Evolutionary conservation across 257 asterid genomes (phyloP), one percentile per base, ranked within the genome.

Genomic region (Solanum sejunctum): DNA sequence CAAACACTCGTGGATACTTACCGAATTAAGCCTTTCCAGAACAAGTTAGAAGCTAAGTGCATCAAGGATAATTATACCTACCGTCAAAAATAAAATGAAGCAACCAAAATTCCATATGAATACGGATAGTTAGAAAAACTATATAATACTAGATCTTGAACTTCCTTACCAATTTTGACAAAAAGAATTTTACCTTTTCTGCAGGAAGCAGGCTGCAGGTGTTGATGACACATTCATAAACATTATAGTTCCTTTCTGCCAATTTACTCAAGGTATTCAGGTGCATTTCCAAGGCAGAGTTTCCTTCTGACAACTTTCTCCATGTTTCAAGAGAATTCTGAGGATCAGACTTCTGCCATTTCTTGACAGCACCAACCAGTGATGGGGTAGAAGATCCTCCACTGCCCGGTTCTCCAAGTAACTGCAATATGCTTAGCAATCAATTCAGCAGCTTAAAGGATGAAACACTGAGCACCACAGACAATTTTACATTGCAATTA

Each of bases 371-470:
- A 81, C 99, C 98, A 84, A 97, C 98, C 99, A 97, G 92, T 45
- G 99, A 97, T 6, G 98, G 97, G 2, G 99, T 97, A 60, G 98
- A 97, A 86, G 99, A 97, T 87, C 99, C 99, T 84, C 99, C 99
- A 70, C 89, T 80, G 91, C 99, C 99, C 51, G 98, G 99, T 90
- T 97, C 99, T 89, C 99, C 99, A 83, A 97, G 95, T 88, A 94
- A 84, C 99, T 97, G 91, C 92, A 91, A 55, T 39, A 79, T 79
- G 80, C 86, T 82, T 86, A 83, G 83, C 72, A 39, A 58, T 45
- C 85, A 77, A 51, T 77, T 26, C 82, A 77, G 47, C 83, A 86
- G 85, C 86, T 80, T 36, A 21, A 85, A 70, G 84, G 87, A 85
- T 70, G 72, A 86, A 79, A 82, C 67, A 51, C 7, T 21, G 41